Conservation (phyloP, 148 eudicot species). For the Bassia scoparia region DNA sequence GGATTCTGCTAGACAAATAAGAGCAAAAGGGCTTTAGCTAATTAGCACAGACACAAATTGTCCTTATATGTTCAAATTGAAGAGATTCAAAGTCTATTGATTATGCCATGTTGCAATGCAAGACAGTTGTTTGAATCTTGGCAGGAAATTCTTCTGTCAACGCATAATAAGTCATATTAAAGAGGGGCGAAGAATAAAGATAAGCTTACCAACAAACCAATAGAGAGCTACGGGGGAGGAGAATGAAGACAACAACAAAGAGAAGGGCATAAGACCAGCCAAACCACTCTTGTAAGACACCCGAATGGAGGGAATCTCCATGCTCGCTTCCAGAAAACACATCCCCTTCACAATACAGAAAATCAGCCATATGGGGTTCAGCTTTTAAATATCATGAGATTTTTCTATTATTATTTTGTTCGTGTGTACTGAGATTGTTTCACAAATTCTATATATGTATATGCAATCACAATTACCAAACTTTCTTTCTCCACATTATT, state of each 20-base stretch:
- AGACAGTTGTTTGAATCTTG: no score
- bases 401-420: no score
- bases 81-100: not conserved
- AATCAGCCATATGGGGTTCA: no score
- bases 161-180: not conserved
- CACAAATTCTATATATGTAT: no score
- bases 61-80: not conserved
- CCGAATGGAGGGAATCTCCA: slow-evolving; percentile 58
- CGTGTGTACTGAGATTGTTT: no score
- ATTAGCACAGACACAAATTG: not conserved
- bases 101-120: no score
- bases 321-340: slow-evolving; percentile 59
- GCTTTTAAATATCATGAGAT: no score
- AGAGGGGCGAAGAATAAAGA: not conserved
- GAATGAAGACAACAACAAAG: slow-evolving; percentile 46
- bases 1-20: slow-evolving; percentile 58
- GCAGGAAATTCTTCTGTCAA: no score
- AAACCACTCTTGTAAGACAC: slow-evolving; percentile 86
- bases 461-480: no score
- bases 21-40: not conserved
- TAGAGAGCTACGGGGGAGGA: slow-evolving; percentile 67
- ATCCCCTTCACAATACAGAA: slow-evolving; percentile 79
- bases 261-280: slow-evolving; percentile 65
- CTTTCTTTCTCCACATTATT: no score
- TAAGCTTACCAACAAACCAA: slow-evolving; percentile 66